Evolutionary conservation across 2,329 filamentous ascomycete species (phyloP).

Genomic region (Aspergillaceae sp.): DNA sequence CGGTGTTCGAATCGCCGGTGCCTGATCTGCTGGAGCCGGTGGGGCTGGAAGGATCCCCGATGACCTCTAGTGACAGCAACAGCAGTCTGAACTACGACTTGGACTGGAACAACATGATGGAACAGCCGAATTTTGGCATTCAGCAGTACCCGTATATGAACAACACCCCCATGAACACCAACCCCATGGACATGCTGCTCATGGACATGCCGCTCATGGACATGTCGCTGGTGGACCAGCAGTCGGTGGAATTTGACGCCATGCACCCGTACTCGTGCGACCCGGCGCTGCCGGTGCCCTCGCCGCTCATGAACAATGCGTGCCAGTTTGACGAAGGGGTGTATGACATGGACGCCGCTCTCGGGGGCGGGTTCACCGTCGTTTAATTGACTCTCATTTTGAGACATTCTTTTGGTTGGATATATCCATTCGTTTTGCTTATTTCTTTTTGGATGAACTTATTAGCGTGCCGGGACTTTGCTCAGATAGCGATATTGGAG

Average conservation of each 20-base stretch:
- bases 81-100: constrained; percentile 12
- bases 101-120: constrained; percentile 17
- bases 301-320: constrained; percentile 16
- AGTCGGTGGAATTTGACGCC: constrained; percentile 7
- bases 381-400: too few species aligned
- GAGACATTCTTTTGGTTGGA: too few species aligned
- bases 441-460: too few species aligned
- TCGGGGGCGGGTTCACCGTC: too few species aligned
- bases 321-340: constrained; percentile 17
- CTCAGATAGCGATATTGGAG: too few species aligned
- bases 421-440: too few species aligned
- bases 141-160: too few species aligned
- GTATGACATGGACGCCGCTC: constrained; percentile 4
- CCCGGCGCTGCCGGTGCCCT: constrained; percentile 8
- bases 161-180: too few species aligned
- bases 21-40: constrained; percentile 15
- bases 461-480: too few species aligned
- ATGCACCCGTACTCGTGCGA: constrained; percentile 11
- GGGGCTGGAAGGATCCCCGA: constrained; percentile 15
- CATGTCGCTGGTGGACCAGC: constrained; percentile 16
- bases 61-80: constrained; percentile 12
- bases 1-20: constrained; percentile 13
- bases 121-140: constrained; percentile 8
- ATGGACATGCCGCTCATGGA: constrained; percentile 19
- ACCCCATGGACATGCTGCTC: too few species aligned